Evolutionary conservation across 345 rosid species (phyloP).

Genomic region (Acer saccharum): DNA sequence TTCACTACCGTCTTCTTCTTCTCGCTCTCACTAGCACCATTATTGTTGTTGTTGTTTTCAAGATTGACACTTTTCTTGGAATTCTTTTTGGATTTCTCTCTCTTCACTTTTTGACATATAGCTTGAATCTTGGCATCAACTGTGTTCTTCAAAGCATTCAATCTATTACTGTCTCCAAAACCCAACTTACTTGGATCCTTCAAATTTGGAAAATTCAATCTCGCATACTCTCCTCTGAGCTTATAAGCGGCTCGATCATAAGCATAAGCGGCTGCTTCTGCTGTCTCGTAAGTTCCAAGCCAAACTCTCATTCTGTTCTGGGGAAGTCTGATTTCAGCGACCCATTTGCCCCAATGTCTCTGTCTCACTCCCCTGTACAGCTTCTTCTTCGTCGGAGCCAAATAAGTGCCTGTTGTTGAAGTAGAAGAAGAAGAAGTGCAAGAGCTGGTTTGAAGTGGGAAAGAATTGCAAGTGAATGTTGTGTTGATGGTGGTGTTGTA

Average conservation of each 20-base stretch:
- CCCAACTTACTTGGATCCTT: slow-evolving; percentile 66
- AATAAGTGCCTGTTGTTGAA: slow-evolving; percentile 20
- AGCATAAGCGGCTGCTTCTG: slow-evolving; percentile 93
- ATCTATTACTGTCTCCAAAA: slow-evolving; percentile 55
- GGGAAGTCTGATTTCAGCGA: slow-evolving; percentile 92
- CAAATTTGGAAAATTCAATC: slow-evolving; percentile 79
- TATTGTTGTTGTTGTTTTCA: background rate
- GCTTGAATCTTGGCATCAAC: slow-evolving; percentile 94
- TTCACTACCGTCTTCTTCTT: slow-evolving; percentile 21
- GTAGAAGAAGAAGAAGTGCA: slow-evolving; percentile 30
- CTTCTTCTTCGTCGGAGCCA: slow-evolving; percentile 59
- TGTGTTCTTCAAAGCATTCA: slow-evolving; percentile 57
- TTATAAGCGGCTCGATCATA: slow-evolving; percentile 99
- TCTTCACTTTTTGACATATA: slow-evolving; percentile 75
- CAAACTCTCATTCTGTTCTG: slow-evolving; percentile 96
- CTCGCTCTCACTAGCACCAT: background rate
- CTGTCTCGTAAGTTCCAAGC: slow-evolving; percentile 92
- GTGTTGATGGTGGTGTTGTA: background rate
- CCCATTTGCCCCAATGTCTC: slow-evolving; percentile 99
- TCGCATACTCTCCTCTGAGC: slow-evolving; percentile 91
- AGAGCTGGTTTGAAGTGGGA: slow-evolving; percentile 28
- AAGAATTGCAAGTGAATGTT: background rate
- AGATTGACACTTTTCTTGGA: slow-evolving; percentile 32
- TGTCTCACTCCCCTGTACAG: slow-evolving; percentile 98
- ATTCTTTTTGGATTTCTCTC: slow-evolving; percentile 59